These are phyloP conservation scores for Sporisorium scitamineum DNA, from an alignment of 1,284 basidiomycete genomes.

Conservation along the genomic window DNA sequence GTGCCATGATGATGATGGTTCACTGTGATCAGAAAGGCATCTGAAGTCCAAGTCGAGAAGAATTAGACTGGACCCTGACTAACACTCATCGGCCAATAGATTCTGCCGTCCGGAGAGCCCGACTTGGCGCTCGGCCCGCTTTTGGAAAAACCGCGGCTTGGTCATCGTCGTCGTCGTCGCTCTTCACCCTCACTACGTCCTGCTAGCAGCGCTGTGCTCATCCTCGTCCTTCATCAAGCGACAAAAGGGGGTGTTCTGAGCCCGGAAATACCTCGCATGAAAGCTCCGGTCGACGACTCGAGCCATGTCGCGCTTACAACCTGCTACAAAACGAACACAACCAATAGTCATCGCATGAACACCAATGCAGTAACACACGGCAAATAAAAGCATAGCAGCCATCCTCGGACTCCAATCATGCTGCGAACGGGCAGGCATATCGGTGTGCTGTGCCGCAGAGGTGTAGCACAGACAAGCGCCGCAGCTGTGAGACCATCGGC, in stretches of 20 bases:
- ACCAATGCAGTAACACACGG: background rate
- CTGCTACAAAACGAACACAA: background rate
- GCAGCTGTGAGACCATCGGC: background rate
- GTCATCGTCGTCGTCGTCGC: background rate
- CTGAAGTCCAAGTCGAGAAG: background rate
- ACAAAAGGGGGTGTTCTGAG: background rate
- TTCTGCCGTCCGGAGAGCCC: constrained; percentile 5
- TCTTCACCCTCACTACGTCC: background rate
- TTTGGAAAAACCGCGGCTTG: constrained; percentile 7
- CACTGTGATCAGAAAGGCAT: background rate
- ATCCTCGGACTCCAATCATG: background rate
- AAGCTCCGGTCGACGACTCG: background rate
- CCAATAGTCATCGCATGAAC: background rate
- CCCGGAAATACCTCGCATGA: too few species aligned
- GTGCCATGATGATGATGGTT: background rate
- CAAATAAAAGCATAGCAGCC: background rate
- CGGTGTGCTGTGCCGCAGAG: background rate
- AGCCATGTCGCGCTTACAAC: background rate
- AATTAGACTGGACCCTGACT: constrained; percentile 33
- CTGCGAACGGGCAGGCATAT: background rate
- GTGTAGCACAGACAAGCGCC: background rate
- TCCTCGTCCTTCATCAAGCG: background rate
- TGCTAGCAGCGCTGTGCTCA: background rate
- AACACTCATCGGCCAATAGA: constrained; percentile 18
- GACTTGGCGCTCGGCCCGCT: constrained; percentile 28